Percentiles rank a stretch among this genome's conserved stretches.
phyloP scores from a whole-genome alignment of 1,284 basidiomycete species.

The Microbotryomycetes sp. region DNA sequence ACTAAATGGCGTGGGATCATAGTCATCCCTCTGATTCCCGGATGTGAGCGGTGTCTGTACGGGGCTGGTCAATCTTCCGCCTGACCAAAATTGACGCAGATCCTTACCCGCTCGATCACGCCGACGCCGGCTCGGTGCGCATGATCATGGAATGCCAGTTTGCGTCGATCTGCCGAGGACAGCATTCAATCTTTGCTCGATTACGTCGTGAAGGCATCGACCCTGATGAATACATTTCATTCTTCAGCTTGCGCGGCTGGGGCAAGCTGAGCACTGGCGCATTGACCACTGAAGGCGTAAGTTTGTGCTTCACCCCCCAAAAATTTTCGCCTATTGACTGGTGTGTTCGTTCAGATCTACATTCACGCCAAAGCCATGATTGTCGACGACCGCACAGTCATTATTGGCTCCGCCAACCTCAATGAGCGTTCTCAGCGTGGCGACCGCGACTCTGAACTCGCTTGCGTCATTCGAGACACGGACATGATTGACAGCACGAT shows the following conservation, averaged over 20 bases:
- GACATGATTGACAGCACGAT: conserved; percentile 88
- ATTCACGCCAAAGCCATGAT: conserved; percentile 58
- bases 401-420: conserved; percentile 98
- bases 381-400: conserved; percentile 91
- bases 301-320: not conserved
- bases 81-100: conserved; percentile 39
- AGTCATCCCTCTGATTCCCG: conserved; percentile 84
- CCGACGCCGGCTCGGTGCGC: conserved; percentile 83
- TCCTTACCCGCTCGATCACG: conserved; percentile 84
- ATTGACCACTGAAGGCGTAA: conserved; percentile 66
- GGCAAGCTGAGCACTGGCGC: conserved; percentile 77
- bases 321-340: not conserved
- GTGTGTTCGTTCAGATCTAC: conserved; percentile 22
- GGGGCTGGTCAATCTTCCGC: not conserved
- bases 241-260: conserved; percentile 92
- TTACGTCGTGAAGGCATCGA: conserved; percentile 82
- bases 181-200: conserved; percentile 83
- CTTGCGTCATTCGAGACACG: conserved; percentile 86
- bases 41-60: conserved; percentile 46
- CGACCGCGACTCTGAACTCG: conserved; percentile 92
- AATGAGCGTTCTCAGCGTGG: conserved; percentile 94
- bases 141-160: conserved; percentile 93
- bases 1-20: conserved; percentile 84
- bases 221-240: conserved; percentile 84
- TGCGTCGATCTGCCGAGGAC: conserved; percentile 77